These are phyloP conservation scores for Bondarzewia mesenterica DNA, from an alignment of 1,284 basidiomycete genomes.

Conservation along the genomic window DNA sequence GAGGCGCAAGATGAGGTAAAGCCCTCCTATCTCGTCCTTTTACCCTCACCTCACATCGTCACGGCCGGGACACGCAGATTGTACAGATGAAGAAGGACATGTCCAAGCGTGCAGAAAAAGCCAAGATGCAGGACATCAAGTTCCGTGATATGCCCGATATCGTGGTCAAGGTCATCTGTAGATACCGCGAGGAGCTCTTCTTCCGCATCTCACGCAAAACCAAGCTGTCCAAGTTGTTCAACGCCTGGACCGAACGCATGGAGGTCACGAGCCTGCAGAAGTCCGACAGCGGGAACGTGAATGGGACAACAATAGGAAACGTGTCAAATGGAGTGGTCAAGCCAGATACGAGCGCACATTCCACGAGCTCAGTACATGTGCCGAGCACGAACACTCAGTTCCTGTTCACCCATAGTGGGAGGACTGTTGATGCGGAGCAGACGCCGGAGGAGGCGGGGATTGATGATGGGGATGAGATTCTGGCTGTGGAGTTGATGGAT, in stretches of 20 bases:
- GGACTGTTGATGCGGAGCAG: constrained; percentile 63
- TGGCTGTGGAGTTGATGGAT: constrained; percentile 82
- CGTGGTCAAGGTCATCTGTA: constrained; percentile 76
- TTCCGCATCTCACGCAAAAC: constrained; percentile 85
- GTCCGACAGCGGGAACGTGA: constrained; percentile 17
- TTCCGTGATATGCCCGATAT: constrained; percentile 76
- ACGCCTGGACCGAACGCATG: constrained; percentile 83
- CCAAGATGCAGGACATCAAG: constrained; percentile 65
- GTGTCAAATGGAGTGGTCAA: constrained; percentile 38
- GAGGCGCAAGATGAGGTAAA: constrained; percentile 73
- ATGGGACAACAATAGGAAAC: too few relatives aligned
- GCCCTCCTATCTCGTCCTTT: constrained; percentile 3
- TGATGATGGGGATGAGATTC: constrained; percentile 77
- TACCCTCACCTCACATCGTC: constrained; percentile 5
- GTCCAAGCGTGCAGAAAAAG: constrained; percentile 65
- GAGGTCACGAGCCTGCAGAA: constrained; percentile 31
- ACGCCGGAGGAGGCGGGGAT: constrained; percentile 80
- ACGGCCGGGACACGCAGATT: constrained; percentile 44
- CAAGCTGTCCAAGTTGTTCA: constrained; percentile 70
- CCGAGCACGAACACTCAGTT: constrained; percentile 51
- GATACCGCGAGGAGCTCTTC: constrained; percentile 79
- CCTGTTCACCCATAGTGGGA: constrained; percentile 73
- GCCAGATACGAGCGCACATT: constrained; percentile 31
- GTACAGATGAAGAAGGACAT: constrained; percentile 71
- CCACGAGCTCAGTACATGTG: constrained; percentile 19